Evolutionary conservation across 2,329 filamentous ascomycete species (phyloP).

Genomic region (Pseudocercospora macadamiae): DNA sequence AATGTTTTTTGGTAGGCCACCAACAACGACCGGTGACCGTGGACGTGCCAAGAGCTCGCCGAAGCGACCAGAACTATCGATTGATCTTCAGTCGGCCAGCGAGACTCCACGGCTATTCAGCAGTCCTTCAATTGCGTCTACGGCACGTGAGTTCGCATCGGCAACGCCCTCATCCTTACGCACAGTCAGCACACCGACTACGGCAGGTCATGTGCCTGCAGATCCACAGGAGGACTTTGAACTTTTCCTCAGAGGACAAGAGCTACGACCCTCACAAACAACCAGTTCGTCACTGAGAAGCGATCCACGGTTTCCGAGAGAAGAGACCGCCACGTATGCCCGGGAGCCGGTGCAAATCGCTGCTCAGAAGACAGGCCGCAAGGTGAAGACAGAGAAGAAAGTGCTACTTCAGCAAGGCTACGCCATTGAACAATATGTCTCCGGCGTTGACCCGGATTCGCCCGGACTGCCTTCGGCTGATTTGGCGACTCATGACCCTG

Average conservation of each 20-base stretch:
- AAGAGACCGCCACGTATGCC: neutral
- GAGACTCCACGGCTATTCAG: neutral
- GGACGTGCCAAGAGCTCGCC: neutral
- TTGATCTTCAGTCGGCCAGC: neutral
- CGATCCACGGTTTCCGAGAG: neutral
- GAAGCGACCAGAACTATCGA: neutral
- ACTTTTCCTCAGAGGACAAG: neutral
- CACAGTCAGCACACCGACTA: neutral
- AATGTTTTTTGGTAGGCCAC: neutral
- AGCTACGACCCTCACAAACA: neutral
- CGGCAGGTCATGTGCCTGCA: neutral
- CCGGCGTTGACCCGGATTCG: neutral
- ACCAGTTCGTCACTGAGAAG: neutral
- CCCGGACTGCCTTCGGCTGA: conserved; percentile 8
- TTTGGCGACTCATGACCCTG: conserved; percentile 3
- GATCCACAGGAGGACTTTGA: conserved; percentile 4
- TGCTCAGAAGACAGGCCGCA: neutral
- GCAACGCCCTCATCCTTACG: conserved; percentile 3
- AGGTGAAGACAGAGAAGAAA: neutral
- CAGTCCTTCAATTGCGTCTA: conserved; percentile 4
- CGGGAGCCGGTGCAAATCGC: neutral
- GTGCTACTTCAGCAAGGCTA: neutral
- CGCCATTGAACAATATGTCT: neutral
- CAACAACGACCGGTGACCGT: neutral
- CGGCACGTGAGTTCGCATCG: neutral